Evolutionary conservation across 257 asterid genomes (phyloP).

Genomic region (Solanum ahanhuiri): DNA sequence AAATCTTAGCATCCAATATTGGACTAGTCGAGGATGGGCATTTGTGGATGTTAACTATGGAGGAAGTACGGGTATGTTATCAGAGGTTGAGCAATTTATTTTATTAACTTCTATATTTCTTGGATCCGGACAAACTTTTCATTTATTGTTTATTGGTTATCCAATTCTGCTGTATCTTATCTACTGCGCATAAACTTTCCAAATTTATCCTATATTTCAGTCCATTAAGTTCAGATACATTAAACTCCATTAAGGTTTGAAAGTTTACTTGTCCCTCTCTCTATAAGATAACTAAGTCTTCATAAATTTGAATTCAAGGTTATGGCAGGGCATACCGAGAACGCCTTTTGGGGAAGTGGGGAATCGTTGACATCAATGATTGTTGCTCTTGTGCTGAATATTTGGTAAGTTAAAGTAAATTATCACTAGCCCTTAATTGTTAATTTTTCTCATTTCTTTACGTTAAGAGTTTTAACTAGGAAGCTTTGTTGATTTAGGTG

Average conservation of each 20-base stretch:
- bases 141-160: background rate
- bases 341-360: constrained; percentile 78
- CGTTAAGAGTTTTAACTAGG: background rate
- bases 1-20: constrained; percentile 70
- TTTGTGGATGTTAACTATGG: constrained; percentile 96
- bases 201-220: background rate
- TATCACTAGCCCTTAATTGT: background rate
- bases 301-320: constrained; percentile 33
- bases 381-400: constrained; percentile 92
- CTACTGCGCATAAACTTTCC: background rate
- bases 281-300: background rate
- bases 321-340: constrained; percentile 92
- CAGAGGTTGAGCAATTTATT: background rate
- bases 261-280: background rate
- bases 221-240: background rate
- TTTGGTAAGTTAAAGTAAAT: constrained; percentile 33
- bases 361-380: constrained; percentile 83
- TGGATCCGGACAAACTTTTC: background rate
- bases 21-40: constrained; percentile 99
- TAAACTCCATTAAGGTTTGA: background rate
- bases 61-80: constrained; percentile 78
- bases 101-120: background rate
- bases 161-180: background rate
- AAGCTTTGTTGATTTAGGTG: constrained; percentile 34
- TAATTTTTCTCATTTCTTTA: background rate